Conservation (phyloP, 208 protist genomes). For the Crithidia fasciculata region DNA sequence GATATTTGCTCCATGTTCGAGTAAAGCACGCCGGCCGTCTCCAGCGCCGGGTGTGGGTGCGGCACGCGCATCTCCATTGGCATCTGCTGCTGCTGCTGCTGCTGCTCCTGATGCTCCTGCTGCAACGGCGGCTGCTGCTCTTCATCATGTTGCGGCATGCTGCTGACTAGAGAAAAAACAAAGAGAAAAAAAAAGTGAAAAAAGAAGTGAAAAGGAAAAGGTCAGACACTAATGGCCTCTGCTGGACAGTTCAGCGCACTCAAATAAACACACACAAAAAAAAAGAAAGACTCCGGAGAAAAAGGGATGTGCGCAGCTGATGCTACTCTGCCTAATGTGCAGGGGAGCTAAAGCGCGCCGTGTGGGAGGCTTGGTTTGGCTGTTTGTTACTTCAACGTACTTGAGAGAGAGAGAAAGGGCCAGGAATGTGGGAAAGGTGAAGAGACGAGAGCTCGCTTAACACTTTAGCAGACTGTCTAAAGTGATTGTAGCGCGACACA, state of each 20-base stretch:
- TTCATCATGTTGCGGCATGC: background rate
- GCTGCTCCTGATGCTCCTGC: conserved; percentile 2
- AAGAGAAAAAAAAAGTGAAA: background rate
- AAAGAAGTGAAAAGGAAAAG: background rate
- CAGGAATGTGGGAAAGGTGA: too few relatives aligned
- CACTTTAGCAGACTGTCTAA: too few relatives aligned
- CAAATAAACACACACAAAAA: background rate
- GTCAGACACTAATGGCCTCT: too few relatives aligned
- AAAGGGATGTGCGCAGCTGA: too few relatives aligned
- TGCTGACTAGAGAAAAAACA: conserved; percentile 6
- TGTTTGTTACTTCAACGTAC: too few relatives aligned
- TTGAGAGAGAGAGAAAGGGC: too few relatives aligned
- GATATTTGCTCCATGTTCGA: conserved; percentile 32
- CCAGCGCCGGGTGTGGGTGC: conserved; percentile 10
- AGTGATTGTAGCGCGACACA: too few relatives aligned
- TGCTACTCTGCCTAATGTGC: too few relatives aligned
- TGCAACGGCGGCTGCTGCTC: background rate
- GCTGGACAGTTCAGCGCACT: too few relatives aligned
- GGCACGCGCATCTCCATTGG: background rate
- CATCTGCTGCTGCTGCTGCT: background rate
- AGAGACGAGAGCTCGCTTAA: too few relatives aligned
- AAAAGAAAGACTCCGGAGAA: background rate
- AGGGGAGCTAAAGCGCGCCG: too few relatives aligned
- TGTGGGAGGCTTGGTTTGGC: too few relatives aligned
- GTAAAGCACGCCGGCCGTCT: conserved; percentile 41